Evolutionary conservation across 768 basidiomycete genomes (phyloP).

Genomic region (Symmetrospora coprosmae): DNA sequence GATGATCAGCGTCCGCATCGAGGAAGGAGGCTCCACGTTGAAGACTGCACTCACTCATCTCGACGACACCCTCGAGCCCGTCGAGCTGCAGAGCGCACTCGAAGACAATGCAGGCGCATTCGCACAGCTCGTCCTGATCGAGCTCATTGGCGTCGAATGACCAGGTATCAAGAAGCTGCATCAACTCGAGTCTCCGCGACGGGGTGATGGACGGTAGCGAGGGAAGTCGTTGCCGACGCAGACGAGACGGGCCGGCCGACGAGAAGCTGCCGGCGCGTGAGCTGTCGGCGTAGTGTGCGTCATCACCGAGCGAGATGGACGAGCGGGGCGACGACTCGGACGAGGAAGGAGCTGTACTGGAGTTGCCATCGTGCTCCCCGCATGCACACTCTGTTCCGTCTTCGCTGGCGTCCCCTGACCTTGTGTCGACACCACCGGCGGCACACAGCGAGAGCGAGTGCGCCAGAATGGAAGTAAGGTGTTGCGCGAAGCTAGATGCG

Average conservation of each 20-base stretch:
- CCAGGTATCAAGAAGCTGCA: slow-evolving; percentile 62
- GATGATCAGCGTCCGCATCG: slow-evolving; percentile 1
- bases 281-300: no score
- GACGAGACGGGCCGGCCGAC: no score
- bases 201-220: slow-evolving; percentile 24
- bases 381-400: slow-evolving; percentile 41
- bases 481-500: slow-evolving; percentile 27
- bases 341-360: slow-evolving; percentile 3
- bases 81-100: slow-evolving; percentile 69
- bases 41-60: slow-evolving; percentile 42
- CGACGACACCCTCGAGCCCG: slow-evolving; percentile 41
- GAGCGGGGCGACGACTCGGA: background rate
- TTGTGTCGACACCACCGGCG: no score
- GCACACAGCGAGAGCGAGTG: slow-evolving; percentile 32
- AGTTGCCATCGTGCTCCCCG: background rate
- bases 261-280: slow-evolving; percentile 42
- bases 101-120: slow-evolving; percentile 72
- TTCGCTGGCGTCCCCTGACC: no score
- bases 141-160: slow-evolving; percentile 77
- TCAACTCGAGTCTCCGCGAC: slow-evolving; percentile 47
- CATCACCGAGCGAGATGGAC: slow-evolving; percentile 14
- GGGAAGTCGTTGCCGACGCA: background rate
- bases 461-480: slow-evolving; percentile 29
- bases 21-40: slow-evolving; percentile 36
- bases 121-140: slow-evolving; percentile 63